Evolutionary conservation across 345 rosid species (phyloP), one percentile per base, ranked within the genome.

Genomic region (Gossypium arboreum): DNA sequence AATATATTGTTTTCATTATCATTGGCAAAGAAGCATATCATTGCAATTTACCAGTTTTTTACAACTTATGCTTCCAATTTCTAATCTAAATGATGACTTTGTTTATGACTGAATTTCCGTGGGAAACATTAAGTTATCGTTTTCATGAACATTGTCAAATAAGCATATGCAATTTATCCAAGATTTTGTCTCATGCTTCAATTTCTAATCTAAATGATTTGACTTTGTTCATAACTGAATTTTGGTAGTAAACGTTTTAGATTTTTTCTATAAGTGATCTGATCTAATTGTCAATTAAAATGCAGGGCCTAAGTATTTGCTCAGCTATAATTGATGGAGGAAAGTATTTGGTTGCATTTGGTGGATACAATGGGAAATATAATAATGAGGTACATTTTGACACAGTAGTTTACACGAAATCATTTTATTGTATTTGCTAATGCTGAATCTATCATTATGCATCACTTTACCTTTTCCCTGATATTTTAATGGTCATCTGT

Each of bases 351-450:
- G 84, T 90, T 84, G 93, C 97, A 45, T 95, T 95, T 82, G 99
- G 99, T 24, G 99, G 99, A 79, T 95, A 95, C 77, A 95, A 93
- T 73, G 98, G 99, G 75, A 93, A 88, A 79, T 95, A 93, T 81
- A 90, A 85, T 82, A 95, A 93, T 16, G 94, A 95, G 91, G 98
- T 95, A 86, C 74, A 79, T 34, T 25, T 13, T 68, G 44, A 12
- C 43, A 13, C 29, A 16, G 65, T 12, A 20, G 34, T 79, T 13
- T 39, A 41, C 17, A 9, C 8, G 9, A 43, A 47, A 16, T 67
- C 67, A 4, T 51, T 62, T 60, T 58, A 17, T 10, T 47, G 41
- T 5, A 16, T 39, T 2, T 41, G 18, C 59, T 60, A 25, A 68
- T 68, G 55, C 60, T 54, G 68, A 27, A 41, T 47, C 47, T 34